Base-by-base conservation (phyloP, 257 asterid species). In the Solanum clarkiae region DNA sequence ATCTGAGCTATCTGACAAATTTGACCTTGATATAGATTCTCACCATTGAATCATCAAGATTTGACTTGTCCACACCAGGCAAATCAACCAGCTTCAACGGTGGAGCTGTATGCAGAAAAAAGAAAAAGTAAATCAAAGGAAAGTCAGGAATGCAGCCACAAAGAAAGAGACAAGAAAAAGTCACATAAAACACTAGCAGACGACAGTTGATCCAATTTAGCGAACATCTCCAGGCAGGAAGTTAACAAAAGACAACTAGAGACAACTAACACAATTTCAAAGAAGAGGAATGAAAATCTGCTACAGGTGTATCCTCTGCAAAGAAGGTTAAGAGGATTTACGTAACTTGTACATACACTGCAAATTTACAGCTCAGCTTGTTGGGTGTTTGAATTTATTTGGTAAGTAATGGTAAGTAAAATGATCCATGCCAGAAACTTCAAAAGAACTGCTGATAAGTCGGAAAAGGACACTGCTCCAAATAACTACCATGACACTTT, bases 31-130 rank as follows among this genome's bases (percentile, higher is more conserved):
- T 53, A 57, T 82, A 85, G 57, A 53, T 62, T 90, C 98, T 95
- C 88, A 97, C 99, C 96, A 97, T 87, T 71, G 99, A 91, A 88
- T 97, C 99, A 82, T 97, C 98, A 32, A 94, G 92, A 85, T 90
- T 92, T 69, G 97, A 97, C 92, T 93, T 97, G 62, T 97, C 99
- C 36, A 93, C 98, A 40, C 99, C 99, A 87, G 99, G 98, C 88
- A 97, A 91, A 93, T 97, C 99, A 86, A 97, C 89, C 90, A 97
- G 91, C 90, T 97, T 95, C 92, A 97, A 86, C 14, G 99, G 93
- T 71, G 98, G 99, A 87, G 93, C 99, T 97, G 95, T 87, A 83
- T 77, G 84, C 83, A 84, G 89, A 26, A 75, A 81, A 85, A 74
- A 84, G 63, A 66, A 59, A 79, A 79, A 18, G 45, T 44, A 85